Evolutionary conservation across 805 yeast genomes (phyloP).

Genomic region (Metschnikowia aberdeeniae): DNA sequence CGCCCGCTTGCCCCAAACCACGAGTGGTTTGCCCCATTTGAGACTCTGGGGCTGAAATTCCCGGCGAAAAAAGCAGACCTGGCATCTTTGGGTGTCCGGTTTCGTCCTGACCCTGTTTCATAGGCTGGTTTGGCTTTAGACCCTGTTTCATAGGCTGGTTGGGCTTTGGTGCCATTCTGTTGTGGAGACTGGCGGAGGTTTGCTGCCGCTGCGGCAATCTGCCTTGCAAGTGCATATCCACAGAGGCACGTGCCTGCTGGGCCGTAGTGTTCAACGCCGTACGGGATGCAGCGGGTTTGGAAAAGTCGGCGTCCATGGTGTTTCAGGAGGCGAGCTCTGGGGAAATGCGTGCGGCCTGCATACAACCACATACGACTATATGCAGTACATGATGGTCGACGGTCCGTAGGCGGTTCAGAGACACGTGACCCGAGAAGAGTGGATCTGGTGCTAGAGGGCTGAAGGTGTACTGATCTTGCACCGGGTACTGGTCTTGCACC

Average conservation of each 20-base stretch:
- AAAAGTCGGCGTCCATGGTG: neutral
- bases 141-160: neutral
- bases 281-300: neutral
- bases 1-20: no score
- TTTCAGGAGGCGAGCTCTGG: neutral
- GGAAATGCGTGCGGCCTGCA: no score
- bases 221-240: slow-evolving; percentile 43
- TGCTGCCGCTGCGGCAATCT: slow-evolving; percentile 22
- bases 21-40: no score
- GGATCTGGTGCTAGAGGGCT: no score
- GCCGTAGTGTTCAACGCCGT: slow-evolving; percentile 14
- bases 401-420: no score
- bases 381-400: no score
- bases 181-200: slow-evolving; percentile 11
- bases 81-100: neutral
- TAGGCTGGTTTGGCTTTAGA: neutral
- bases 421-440: no score
- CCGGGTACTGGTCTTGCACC: no score
- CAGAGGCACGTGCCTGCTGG: slow-evolving; percentile 16
- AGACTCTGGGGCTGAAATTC: no score
- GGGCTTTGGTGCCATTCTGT: slow-evolving; percentile 2
- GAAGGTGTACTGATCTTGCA: no score
- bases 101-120: neutral
- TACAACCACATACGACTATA: no score
- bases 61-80: no score